Evolutionary conservation across 2,329 filamentous ascomycete species (phyloP).

Genomic region (Neurospora sp.): DNA sequence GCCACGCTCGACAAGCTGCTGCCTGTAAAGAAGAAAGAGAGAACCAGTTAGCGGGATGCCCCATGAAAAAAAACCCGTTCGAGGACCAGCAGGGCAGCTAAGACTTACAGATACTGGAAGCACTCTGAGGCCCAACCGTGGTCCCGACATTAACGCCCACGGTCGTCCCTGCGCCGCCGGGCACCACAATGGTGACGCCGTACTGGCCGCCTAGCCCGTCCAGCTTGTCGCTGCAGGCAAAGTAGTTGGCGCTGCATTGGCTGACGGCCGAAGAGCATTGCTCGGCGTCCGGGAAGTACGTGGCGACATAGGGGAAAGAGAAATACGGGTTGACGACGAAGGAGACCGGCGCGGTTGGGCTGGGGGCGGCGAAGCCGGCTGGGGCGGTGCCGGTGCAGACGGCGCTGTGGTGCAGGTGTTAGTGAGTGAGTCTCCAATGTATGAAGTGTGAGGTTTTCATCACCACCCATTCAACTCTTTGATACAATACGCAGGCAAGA

Average conservation of each 20-base stretch:
- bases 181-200: slow-evolving; percentile 47
- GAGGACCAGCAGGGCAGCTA: background rate
- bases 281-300: slow-evolving; percentile 39
- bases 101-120: slow-evolving; percentile 41
- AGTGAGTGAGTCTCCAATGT: background rate
- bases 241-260: slow-evolving; percentile 45
- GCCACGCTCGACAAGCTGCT: slow-evolving; percentile 41
- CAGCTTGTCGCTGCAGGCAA: slow-evolving; percentile 41
- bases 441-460: background rate
- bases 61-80: background rate
- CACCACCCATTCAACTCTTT: background rate
- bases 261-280: slow-evolving; percentile 42
- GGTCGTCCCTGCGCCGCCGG: slow-evolving; percentile 43
- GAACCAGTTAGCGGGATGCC: background rate
- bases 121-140: slow-evolving; percentile 33
- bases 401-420: slow-evolving; percentile 27
- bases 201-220: slow-evolving; percentile 30
- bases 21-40: slow-evolving; percentile 4
- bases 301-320: slow-evolving; percentile 48
- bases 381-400: slow-evolving; percentile 49
- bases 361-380: slow-evolving; percentile 22
- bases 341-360: slow-evolving; percentile 31
- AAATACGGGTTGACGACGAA: slow-evolving; percentile 50
- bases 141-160: slow-evolving; percentile 28
- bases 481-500: background rate